phyloP scores from a whole-genome alignment of 2,329 filamentous ascomycete species.

The Cladorrhinum sp. region DNA sequence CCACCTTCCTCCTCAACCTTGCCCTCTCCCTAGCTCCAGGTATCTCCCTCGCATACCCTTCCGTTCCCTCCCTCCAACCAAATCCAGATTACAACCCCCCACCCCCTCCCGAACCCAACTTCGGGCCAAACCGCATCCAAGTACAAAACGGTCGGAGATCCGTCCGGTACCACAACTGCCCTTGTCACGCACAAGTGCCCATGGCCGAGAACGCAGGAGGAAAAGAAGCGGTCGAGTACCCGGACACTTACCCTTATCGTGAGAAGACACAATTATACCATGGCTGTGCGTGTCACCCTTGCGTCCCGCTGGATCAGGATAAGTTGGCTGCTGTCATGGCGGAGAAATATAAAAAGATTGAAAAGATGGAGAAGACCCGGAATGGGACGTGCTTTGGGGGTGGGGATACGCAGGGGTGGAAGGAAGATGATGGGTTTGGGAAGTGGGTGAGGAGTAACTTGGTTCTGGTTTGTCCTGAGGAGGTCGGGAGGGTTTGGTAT shows the following conservation, averaged over 20 bases:
- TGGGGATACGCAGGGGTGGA: neutral
- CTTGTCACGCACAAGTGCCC: conserved; percentile 9
- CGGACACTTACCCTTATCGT: conserved; percentile 6
- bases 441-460: conserved; percentile 14
- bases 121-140: neutral
- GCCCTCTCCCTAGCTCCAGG: neutral
- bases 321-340: conserved; percentile 1
- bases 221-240: conserved; percentile 6
- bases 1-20: conserved; percentile 11
- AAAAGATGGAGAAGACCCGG: conserved; percentile 3
- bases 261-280: too few relatives aligned
- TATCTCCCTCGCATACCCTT: neutral
- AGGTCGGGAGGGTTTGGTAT: neutral
- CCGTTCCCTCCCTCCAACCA: neutral
- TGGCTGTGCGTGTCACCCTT: conserved; percentile 12
- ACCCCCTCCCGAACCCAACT: neutral
- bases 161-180: conserved; percentile 15
- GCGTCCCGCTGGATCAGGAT: conserved; percentile 5
- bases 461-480: conserved; percentile 14
- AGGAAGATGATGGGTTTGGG: conserved; percentile 7
- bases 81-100: conserved; percentile 7
- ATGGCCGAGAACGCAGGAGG: neutral
- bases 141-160: neutral
- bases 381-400: neutral
- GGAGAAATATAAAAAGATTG: neutral